phyloP scores from a whole-genome alignment of 306 rosid genomes.

The Betula pendula region DNA sequence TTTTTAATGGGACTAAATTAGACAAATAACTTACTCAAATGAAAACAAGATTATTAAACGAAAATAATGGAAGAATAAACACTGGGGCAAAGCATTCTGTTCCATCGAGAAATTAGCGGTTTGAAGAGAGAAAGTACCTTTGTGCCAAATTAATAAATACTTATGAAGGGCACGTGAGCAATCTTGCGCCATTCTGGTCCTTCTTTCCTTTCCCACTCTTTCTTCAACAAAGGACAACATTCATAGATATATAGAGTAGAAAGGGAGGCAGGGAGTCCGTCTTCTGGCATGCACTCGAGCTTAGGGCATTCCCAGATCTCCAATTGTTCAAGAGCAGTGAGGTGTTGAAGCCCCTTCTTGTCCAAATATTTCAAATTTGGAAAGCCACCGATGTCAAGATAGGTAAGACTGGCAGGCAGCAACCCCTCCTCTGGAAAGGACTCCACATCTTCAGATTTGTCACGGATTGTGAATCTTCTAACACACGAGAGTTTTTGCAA shows the following conservation, averaged over 20 bases:
- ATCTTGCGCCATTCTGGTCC: constrained; percentile 40
- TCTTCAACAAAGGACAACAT: constrained; percentile 14
- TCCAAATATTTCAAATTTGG: constrained; percentile 18
- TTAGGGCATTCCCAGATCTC: fast-evolving
- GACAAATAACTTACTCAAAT: too few relatives aligned
- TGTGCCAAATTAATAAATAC: not conserved
- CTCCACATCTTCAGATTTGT: not conserved
- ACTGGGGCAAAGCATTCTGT: too few relatives aligned
- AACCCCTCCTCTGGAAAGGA: constrained; percentile 24
- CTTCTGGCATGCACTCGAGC: constrained; percentile 27
- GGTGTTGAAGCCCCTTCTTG: constrained; percentile 22
- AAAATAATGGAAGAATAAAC: too few relatives aligned
- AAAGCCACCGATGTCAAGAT: fast-evolving
- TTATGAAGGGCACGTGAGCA: constrained; percentile 6
- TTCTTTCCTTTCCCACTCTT: not conserved
- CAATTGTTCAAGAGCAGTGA: not conserved
- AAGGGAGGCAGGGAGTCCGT: constrained; percentile 28
- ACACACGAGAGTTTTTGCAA: too few relatives aligned
- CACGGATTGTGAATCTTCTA: not conserved
- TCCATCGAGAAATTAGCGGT: not conserved
- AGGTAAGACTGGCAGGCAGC: constrained; percentile 13
- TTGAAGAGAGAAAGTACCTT: not conserved
- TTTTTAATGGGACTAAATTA: too few relatives aligned
- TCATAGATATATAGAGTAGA: fast-evolving
- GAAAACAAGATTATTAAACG: too few relatives aligned